phyloP scores from a whole-genome alignment of 2,329 filamentous ascomycete genomes.

The Fusarium pseudonygamai region DNA sequence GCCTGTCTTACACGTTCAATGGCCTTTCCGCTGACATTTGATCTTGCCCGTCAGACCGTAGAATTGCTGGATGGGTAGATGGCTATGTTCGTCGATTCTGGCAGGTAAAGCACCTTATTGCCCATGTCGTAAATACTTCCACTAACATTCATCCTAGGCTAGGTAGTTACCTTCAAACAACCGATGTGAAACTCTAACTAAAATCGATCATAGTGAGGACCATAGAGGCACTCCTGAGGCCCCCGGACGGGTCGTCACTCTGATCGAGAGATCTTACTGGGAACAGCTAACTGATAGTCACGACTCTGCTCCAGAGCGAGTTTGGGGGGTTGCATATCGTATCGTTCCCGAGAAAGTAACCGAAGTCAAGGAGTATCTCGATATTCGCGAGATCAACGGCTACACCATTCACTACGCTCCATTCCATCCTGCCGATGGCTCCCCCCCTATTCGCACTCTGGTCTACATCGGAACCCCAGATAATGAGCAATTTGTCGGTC shows the following conservation, averaged over 20 bases:
- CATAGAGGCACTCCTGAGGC: conserved; percentile 90
- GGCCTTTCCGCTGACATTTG: conserved; percentile 1
- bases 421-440: conserved; percentile 68
- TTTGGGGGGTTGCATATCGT: conserved; percentile 95
- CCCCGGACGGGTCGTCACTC: conserved; percentile 90
- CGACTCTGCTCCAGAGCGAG: conserved; percentile 67
- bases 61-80: conserved; percentile 88
- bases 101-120: conserved; percentile 74
- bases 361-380: conserved; percentile 88
- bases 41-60: conserved; percentile 69
- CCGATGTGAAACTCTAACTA: not conserved
- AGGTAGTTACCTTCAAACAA: conserved; percentile 42
- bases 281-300: conserved; percentile 76
- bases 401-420: conserved; percentile 93
- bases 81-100: conserved; percentile 97
- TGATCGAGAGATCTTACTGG: conserved; percentile 89
- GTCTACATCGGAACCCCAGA: conserved; percentile 95
- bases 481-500: conserved; percentile 91
- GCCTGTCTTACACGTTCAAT: not conserved
- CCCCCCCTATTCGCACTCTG: conserved; percentile 63
- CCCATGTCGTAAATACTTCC: not conserved
- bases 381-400: conserved; percentile 97
- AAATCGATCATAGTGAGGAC: conserved; percentile 73
- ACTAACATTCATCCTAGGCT: conserved; percentile 41
- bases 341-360: conserved; percentile 76